Conservation (phyloP, 2,329 filamentous ascomycete genomes). For the Aspergillus sp. region DNA sequence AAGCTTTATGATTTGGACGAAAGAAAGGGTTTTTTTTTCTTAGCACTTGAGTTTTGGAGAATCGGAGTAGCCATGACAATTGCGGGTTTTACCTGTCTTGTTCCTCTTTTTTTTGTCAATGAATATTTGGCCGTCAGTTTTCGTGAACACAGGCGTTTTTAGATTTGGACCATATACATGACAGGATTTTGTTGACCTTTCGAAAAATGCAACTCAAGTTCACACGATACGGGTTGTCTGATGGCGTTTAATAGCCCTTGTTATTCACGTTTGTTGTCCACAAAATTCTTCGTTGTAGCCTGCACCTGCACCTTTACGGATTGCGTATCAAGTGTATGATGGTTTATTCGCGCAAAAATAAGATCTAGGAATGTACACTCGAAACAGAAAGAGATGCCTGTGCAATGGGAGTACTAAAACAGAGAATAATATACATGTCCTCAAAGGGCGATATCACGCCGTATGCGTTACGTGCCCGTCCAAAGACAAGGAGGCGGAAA, state of each 20-base stretch:
- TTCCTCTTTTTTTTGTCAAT: conserved; percentile 2
- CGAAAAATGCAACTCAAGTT: neutral
- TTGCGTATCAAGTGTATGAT: neutral
- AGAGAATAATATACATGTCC: conserved; percentile 19
- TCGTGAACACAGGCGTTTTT: neutral
- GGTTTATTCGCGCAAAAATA: neutral
- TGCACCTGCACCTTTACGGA: neutral
- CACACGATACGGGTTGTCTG: neutral
- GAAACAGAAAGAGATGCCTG: neutral
- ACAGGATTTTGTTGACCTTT: neutral
- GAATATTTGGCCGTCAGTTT: neutral
- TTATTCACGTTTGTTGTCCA: neutral
- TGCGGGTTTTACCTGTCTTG: neutral
- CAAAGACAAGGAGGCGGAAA: neutral
- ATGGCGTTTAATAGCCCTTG: neutral
- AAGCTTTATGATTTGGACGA: conserved; percentile 1
- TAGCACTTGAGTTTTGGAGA: conserved; percentile 6
- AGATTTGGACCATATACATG: conserved; percentile 12
- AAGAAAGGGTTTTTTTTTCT: neutral
- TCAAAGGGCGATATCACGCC: neutral
- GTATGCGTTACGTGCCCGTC: conserved; percentile 3
- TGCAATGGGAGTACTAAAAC: conserved; percentile 16
- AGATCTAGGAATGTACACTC: neutral
- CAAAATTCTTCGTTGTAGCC: neutral
- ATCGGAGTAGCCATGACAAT: conserved; percentile 10